These are phyloP conservation scores for Choiromyces venosus DNA, from an alignment of 495 filamentous ascomycete genomes.

Conservation along the genomic window DNA sequence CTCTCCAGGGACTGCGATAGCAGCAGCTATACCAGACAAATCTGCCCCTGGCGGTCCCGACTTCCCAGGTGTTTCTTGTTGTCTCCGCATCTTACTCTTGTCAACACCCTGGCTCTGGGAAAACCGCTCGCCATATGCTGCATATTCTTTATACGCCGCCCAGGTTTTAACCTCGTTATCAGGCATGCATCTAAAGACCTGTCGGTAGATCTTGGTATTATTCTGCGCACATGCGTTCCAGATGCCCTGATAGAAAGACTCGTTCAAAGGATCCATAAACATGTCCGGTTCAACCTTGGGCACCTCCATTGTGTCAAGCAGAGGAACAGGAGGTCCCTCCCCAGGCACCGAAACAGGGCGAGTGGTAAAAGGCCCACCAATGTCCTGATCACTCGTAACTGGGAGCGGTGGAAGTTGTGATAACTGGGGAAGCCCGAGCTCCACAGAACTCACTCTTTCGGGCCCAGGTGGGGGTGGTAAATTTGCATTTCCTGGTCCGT, in stretches of 20 bases:
- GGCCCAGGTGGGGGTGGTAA: conserved; percentile 52
- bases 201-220: conserved; percentile 86
- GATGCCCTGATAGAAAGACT: conserved; percentile 75
- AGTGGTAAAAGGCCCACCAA: conserved; percentile 55
- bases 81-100: conserved; percentile 49
- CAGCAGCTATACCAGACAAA: conserved; percentile 5
- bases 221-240: conserved; percentile 88
- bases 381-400: conserved; percentile 69
- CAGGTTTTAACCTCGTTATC: conserved; percentile 90
- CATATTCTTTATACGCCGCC: conserved; percentile 88
- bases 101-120: conserved; percentile 54
- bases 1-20: conserved; percentile 21
- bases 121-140: conserved; percentile 72
- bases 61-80: conserved; percentile 45
- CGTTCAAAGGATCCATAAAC: conserved; percentile 76
- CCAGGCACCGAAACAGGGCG: conserved; percentile 42
- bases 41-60: conserved; percentile 49
- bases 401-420: conserved; percentile 64
- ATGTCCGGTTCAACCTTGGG: conserved; percentile 61
- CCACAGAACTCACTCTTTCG: conserved; percentile 50
- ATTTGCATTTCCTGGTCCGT: conserved; percentile 45
- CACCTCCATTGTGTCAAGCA: conserved; percentile 61
- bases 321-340: conserved; percentile 49
- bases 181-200: conserved; percentile 94
- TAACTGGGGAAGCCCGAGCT: conserved; percentile 55